These are phyloP conservation scores for Leucocoprinus birnbaumii DNA, from an alignment of 768 basidiomycete species.

Conservation along the genomic window DNA sequence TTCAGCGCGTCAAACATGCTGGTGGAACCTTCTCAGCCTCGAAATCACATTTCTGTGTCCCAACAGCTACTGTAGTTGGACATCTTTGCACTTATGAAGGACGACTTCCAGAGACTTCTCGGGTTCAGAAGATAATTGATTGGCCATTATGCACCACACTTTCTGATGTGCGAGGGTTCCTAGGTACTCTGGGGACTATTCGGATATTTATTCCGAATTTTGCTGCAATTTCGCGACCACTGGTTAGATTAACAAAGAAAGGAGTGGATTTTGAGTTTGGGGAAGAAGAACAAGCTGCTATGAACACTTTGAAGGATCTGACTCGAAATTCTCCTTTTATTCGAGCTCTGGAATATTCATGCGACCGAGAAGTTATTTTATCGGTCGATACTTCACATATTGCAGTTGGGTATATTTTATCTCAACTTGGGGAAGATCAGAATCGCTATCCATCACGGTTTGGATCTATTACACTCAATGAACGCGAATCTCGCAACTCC, in stretches of 20 bases:
- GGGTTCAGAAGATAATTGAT: constrained; percentile 22
- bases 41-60: constrained; percentile 20
- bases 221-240: constrained; percentile 15
- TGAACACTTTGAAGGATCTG: constrained; percentile 8
- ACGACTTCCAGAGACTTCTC: constrained; percentile 18
- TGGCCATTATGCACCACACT: constrained; percentile 24
- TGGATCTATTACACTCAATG: constrained; percentile 18
- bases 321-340: constrained; percentile 11
- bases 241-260: constrained; percentile 24
- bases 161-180: constrained; percentile 22
- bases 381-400: constrained; percentile 18
- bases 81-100: constrained; percentile 33
- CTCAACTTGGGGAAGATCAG: constrained; percentile 13
- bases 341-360: constrained; percentile 15
- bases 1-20: constrained; percentile 23
- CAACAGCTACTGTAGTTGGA: constrained; percentile 15
- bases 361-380: constrained; percentile 15
- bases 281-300: background rate
- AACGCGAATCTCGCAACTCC: constrained; percentile 20
- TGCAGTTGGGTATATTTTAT: constrained; percentile 17
- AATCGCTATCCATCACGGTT: constrained; percentile 16
- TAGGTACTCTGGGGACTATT: constrained; percentile 23
- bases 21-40: constrained; percentile 28
- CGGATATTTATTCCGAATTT: constrained; percentile 27
- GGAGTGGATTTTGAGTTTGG: constrained; percentile 19